Evolutionary conservation across 164 flowering plant genomes (phyloP).

Genomic region (grape (Vitis vinifera)): ASM3070453v1 NC_081807.1:653001-653500

Average conservation of each 20-base stretch:
- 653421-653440: conserved; percentile 77
- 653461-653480: conserved; percentile 71
- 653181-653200: conserved; percentile 57
- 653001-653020: conserved; percentile 89
- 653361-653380: conserved; percentile 74
- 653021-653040: conserved; percentile 70
- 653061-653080: conserved; percentile 63
- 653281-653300: conserved; percentile 38
- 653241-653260: conserved; percentile 40
- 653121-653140: conserved; percentile 82
- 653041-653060: conserved; percentile 49
- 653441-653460: conserved; percentile 89
- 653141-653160: conserved; percentile 79
- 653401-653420: conserved; percentile 72
- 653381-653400: conserved; percentile 66
- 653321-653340: conserved; percentile 98
- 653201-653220: conserved; percentile 55
- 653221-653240: conserved; percentile 57
- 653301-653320: conserved; percentile 79
- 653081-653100: conserved; percentile 90
- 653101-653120: conserved; percentile 73
- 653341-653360: conserved; percentile 96
- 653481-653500: conserved; percentile 94
- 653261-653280: conserved; percentile 24
- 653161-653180: conserved; percentile 53